Percentiles rank a stretch among this genome's conserved stretches.
phyloP scores from a whole-genome alignment of 1,284 basidiomycete genomes.

The Athelia psychrophila region DNA sequence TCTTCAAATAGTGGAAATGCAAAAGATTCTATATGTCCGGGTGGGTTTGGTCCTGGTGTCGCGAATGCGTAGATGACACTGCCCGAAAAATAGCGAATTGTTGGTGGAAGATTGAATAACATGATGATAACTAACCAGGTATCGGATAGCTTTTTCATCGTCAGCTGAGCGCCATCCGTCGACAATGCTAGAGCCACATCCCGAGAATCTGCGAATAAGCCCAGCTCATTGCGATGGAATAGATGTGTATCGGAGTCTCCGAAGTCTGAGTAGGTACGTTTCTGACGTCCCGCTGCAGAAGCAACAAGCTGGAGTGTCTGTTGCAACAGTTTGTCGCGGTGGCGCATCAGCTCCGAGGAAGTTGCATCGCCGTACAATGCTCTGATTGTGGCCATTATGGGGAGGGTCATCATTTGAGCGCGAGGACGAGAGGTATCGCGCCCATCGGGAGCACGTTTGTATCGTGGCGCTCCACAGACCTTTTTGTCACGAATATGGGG shows the following conservation, averaged over 20 bases:
- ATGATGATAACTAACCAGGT: background rate
- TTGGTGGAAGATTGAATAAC: background rate
- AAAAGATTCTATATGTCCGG: background rate
- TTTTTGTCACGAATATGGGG: background rate
- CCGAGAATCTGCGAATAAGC: background rate
- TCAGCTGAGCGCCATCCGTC: constrained; percentile 4
- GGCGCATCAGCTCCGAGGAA: background rate
- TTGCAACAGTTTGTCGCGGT: background rate
- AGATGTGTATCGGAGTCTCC: background rate
- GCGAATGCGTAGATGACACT: background rate
- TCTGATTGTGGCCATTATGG: background rate
- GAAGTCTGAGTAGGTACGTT: constrained; percentile 1
- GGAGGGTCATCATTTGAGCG: background rate
- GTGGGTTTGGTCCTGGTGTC: background rate
- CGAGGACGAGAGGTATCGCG: background rate
- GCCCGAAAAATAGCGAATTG: background rate
- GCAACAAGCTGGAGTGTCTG: background rate
- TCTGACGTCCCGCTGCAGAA: background rate
- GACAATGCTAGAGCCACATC: constrained; percentile 2
- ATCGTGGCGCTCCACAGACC: background rate
- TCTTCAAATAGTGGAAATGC: background rate
- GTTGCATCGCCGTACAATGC: background rate
- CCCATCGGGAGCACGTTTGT: too few species aligned
- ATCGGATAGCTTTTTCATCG: constrained; percentile 2
- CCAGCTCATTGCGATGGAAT: background rate